phyloP scores from a whole-genome alignment of 1,284 basidiomycete species.

The Bjerkandera adusta region DNA sequence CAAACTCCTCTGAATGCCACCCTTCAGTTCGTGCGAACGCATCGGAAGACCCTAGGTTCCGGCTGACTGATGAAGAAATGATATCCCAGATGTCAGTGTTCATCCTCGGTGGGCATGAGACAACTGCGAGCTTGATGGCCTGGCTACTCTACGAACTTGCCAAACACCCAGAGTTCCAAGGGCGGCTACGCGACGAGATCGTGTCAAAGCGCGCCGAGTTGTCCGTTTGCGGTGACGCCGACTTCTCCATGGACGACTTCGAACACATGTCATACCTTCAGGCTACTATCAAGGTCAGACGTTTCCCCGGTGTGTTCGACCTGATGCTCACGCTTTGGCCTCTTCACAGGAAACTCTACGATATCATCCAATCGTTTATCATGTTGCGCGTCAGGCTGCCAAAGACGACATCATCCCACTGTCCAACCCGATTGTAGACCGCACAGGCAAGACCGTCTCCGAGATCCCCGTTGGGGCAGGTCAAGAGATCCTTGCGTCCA shows the following conservation, averaged over 20 bases:
- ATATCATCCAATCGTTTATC: constrained; percentile 33
- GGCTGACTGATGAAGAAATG: constrained; percentile 45
- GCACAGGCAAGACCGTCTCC: constrained; percentile 29
- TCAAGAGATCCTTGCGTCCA: constrained; percentile 31
- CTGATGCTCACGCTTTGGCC: neutral
- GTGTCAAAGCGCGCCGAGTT: constrained; percentile 31
- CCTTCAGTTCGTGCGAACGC: constrained; percentile 50
- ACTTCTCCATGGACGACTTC: constrained; percentile 43
- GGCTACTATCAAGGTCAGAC: constrained; percentile 46
- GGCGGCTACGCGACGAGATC: constrained; percentile 41
- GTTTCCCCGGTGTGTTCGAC: neutral
- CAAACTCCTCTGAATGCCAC: neutral
- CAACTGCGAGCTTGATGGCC: constrained; percentile 40
- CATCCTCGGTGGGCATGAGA: constrained; percentile 46
- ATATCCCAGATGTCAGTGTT: constrained; percentile 49
- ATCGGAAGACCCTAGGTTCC: constrained; percentile 41
- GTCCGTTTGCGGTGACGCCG: constrained; percentile 23
- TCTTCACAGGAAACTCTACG: constrained; percentile 40
- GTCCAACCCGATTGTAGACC: constrained; percentile 30
- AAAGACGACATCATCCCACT: constrained; percentile 40
- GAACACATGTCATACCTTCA: constrained; percentile 51
- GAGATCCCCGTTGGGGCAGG: constrained; percentile 37
- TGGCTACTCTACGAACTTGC: constrained; percentile 44
- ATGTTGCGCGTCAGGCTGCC: constrained; percentile 29
- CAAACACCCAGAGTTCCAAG: constrained; percentile 38